Base-by-base conservation (phyloP, 208 protist genomes). In the Lotmaria passim region DNA sequence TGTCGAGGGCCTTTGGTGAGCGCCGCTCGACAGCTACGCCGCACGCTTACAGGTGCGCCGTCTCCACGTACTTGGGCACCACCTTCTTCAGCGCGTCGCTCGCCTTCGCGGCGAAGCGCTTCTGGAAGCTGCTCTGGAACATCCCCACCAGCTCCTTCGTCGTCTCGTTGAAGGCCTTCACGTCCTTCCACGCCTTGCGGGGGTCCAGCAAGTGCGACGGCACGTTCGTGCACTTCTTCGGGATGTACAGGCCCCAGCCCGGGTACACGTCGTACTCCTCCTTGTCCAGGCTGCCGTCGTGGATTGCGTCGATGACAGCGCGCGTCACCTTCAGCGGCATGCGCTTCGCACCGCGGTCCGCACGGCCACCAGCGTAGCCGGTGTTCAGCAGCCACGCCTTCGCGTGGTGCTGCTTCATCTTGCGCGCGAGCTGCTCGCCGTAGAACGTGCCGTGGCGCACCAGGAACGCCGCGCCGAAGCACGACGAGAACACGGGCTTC, bases 381-480 rank as follows among this genome's bases (percentile, higher is more conserved):
- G 97, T 99, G 82, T 98, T 99, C 63, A 99, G 86, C 19, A 99
- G 84, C 95, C 95, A 98, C 50, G 83, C 90, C 50, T 82, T 52
- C 48, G 81, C 85, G 41, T 85, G 74, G 86, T 98, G 89, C 69
- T 92, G 44, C 56, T 83, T 41, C 71, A 99, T 84, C 89, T 98
- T 98, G 60, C 90, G 69, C 11, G 90, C 94, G n/a, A 99, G 91
- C 84, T 99, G 93, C 68, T 97, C 78, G 23, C 97, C 98, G 82
- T 99, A 99, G 68, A 94, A 91, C 26, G 84, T 96, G 51, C 97
- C 96, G 82, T 99, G 97, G 78, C 88, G 96, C 44, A 98, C 92
- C 7, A 99, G 83, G 89, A 99, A 99, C 48, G 97, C 93, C 48
- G 89, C 95, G 62, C 91, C 97, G 67, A 98, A 99, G 76, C 97